Percentiles rank a stretch among this genome's conserved stretches.
Evolutionary conservation across 495 filamentous ascomycete genomes (phyloP).

Genomic region (Pseudotulostoma volvatum): DNA sequence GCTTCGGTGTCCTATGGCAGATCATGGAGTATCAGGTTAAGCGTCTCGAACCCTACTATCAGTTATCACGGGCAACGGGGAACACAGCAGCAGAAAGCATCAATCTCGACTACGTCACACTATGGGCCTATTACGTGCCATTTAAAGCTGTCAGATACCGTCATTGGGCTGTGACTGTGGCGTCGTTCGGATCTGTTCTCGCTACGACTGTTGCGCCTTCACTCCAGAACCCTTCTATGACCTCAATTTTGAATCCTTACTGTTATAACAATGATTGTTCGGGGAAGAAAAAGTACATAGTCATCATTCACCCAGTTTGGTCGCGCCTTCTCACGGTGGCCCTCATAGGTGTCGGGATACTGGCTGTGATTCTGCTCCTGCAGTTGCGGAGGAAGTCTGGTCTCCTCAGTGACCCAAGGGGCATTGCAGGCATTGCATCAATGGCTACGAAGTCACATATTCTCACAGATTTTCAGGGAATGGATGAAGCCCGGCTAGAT

Average conservation of each 20-base stretch:
- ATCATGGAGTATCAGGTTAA: conserved; percentile 58
- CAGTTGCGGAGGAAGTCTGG: conserved; percentile 46
- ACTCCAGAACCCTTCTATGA: conserved; percentile 39
- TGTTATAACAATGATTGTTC: conserved; percentile 2
- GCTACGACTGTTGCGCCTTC: conserved; percentile 48
- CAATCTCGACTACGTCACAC: conserved; percentile 56
- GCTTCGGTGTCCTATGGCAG: conserved; percentile 62
- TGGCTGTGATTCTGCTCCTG: conserved; percentile 37
- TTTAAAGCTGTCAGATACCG: conserved; percentile 38
- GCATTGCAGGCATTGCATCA: conserved; percentile 56
- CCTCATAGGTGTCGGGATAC: conserved; percentile 34
- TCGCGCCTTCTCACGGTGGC: conserved; percentile 40
- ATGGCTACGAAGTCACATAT: conserved; percentile 60
- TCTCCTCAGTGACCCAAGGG: conserved; percentile 49
- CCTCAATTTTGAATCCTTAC: conserved; percentile 3
- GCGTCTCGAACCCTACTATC: conserved; percentile 58
- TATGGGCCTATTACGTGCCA: conserved; percentile 45
- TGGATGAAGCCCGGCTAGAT: conserved; percentile 47
- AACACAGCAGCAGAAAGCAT: conserved; percentile 52
- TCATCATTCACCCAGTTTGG: conserved; percentile 39
- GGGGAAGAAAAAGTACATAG: conserved; percentile 8
- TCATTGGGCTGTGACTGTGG: conserved; percentile 51
- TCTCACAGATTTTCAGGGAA: conserved; percentile 54
- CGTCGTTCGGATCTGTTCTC: conserved; percentile 42
- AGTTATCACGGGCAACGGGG: conserved; percentile 41